Conservation (phyloP, 31 red algal species). For the Odonthalia washingtoniensis region DNA sequence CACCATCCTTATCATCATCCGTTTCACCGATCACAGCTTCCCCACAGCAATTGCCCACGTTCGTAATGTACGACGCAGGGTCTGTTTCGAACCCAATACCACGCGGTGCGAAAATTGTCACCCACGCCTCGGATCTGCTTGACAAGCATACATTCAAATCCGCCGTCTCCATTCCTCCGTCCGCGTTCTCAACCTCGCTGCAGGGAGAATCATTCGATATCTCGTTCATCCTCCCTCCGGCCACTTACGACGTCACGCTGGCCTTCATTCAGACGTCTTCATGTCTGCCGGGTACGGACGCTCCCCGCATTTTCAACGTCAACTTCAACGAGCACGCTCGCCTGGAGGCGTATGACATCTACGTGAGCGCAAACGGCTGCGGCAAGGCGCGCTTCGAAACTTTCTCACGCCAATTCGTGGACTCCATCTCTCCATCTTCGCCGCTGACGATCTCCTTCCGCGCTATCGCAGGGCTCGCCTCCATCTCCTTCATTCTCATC, state of each 20-base stretch:
- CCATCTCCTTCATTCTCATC: slow-evolving; percentile 38
- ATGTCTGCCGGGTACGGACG: slow-evolving; percentile 39
- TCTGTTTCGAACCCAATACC: too few relatives aligned
- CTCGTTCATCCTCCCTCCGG: slow-evolving; percentile 36
- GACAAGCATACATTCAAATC: too few relatives aligned
- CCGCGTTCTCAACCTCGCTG: background rate
- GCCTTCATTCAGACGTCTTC: slow-evolving; percentile 41
- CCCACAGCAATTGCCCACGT: too few relatives aligned
- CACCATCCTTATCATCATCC: too few relatives aligned
- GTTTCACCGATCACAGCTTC: too few relatives aligned
- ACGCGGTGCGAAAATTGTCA: too few relatives aligned
- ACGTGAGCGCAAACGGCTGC: background rate
- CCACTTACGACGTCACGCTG: slow-evolving; percentile 52
- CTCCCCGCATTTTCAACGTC: slow-evolving; percentile 55
- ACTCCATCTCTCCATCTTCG: slow-evolving; percentile 16
- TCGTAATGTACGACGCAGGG: too few relatives aligned
- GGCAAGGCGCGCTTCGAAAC: slow-evolving; percentile 25
- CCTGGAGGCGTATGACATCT: slow-evolving; percentile 55
- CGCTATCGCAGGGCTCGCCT: slow-evolving; percentile 30
- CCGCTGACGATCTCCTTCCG: slow-evolving; percentile 35
- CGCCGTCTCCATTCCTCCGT: too few relatives aligned
- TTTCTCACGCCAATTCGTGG: background rate
- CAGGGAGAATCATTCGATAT: slow-evolving; percentile 30
- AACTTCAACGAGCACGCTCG: slow-evolving; percentile 24
- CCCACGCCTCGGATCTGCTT: too few relatives aligned